Evolutionary conservation across 1,284 basidiomycete species (phyloP).

Genomic region (Pascua sp.): DNA sequence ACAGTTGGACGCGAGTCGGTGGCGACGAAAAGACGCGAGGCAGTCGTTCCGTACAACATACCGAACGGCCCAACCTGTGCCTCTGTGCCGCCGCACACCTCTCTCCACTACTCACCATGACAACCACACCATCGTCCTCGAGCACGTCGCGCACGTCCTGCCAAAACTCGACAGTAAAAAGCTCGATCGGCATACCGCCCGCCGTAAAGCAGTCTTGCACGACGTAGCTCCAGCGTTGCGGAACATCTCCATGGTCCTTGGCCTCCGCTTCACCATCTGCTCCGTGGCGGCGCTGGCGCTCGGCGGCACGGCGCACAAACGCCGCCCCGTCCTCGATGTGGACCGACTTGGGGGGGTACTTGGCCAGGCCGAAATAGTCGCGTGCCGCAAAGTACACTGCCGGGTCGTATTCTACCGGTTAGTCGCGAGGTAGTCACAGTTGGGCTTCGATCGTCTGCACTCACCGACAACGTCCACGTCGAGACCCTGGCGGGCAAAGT

Average conservation of each 20-base stretch:
- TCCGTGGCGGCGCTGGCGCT: background rate
- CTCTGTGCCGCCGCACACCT: no score
- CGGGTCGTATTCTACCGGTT: conserved; percentile 77
- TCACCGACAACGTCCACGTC: conserved; percentile 45
- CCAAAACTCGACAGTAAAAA: conserved; percentile 83
- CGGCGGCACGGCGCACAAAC: conserved; percentile 57
- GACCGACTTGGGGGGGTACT: conserved; percentile 56
- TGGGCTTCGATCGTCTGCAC: background rate
- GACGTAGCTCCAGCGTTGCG: conserved; percentile 63
- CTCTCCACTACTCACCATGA: conserved; percentile 59
- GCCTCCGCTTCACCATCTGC: background rate
- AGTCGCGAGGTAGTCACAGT: background rate
- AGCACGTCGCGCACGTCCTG: conserved; percentile 62
- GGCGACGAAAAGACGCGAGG: no score
- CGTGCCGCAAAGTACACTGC: conserved; percentile 78
- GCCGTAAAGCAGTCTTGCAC: conserved; percentile 91
- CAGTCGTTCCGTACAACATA: no score
- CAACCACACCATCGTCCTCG: conserved; percentile 68
- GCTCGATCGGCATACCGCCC: conserved; percentile 72
- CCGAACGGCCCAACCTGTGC: background rate
- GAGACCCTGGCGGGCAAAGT: conserved; percentile 65
- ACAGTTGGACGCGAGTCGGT: background rate
- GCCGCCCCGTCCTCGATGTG: conserved; percentile 70
- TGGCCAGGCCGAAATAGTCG: conserved; percentile 70
- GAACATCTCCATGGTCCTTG: background rate